A percentile compares a stretch with the other conserved stretches of the same genome.
Conservation (phyloP, 208 protist species). For the Crithidia brevicula region DNA sequence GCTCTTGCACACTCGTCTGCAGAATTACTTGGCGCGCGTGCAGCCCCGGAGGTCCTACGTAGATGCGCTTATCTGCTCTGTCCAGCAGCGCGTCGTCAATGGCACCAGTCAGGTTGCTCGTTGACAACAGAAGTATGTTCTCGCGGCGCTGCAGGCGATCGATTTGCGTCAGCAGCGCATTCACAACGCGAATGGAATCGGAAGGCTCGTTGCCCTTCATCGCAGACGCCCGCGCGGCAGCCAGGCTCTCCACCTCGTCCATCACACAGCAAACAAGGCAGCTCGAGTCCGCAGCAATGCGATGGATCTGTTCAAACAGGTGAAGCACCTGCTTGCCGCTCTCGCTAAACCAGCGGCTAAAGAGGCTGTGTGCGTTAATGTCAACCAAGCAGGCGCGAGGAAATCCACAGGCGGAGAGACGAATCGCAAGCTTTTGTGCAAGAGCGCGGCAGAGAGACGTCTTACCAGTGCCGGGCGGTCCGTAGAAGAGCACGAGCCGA, state of each 20-base stretch:
- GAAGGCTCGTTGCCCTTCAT: conserved; percentile 94
- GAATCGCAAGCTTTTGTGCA: conserved; percentile 82
- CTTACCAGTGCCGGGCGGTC: conserved; percentile 95
- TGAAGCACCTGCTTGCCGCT: conserved; percentile 97
- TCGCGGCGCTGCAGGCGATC: conserved; percentile 85
- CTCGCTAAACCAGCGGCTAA: conserved; percentile 98
- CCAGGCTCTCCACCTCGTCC: conserved; percentile 97
- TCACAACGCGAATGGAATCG: conserved; percentile 95
- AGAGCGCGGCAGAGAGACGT: conserved; percentile 93
- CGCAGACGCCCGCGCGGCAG: conserved; percentile 87
- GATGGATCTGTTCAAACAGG: conserved; percentile 91
- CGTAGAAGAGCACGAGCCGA: conserved; percentile 87
- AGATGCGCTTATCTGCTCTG: conserved; percentile 95
- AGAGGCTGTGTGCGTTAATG: conserved; percentile 96
- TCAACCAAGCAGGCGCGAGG: conserved; percentile 83
- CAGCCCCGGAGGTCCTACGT: conserved; percentile 89
- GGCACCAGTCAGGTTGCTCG: conserved; percentile 95
- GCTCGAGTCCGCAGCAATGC: conserved; percentile 62
- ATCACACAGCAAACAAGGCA: conserved; percentile 92
- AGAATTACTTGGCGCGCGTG: conserved; percentile 82
- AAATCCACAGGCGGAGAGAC: conserved; percentile 45
- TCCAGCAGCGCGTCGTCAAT: conserved; percentile 97
- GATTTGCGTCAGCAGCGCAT: conserved; percentile 97
- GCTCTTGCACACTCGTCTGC: conserved; percentile 72
- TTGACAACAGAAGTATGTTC: conserved; percentile 96